Conservation (phyloP, 2,329 filamentous ascomycete genomes). For the Talaromyces pinophilus region DNA sequence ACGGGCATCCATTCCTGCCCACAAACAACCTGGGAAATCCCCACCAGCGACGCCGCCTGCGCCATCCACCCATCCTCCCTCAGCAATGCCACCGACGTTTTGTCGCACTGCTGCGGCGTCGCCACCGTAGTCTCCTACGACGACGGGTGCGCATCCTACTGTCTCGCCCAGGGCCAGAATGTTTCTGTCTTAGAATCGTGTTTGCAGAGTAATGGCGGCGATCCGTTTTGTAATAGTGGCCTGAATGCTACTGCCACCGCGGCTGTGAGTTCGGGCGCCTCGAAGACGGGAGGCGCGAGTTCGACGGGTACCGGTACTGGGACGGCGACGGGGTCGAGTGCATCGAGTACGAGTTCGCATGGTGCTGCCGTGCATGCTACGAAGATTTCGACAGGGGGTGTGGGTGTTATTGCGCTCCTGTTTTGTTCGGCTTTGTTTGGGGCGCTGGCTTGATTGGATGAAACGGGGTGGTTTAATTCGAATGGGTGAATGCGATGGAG, state of each 20-base stretch:
- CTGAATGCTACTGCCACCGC: constrained; percentile 45
- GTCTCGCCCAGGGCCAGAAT: constrained; percentile 47
- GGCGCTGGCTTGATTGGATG: constrained; percentile 29
- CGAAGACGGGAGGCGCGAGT: constrained; percentile 6
- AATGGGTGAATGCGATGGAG: too few relatives aligned
- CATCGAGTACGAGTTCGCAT: constrained; percentile 25
- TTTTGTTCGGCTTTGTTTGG: constrained; percentile 36
- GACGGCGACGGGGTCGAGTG: constrained; percentile 22
- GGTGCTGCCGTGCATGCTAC: constrained; percentile 28
- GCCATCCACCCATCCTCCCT: constrained; percentile 39
- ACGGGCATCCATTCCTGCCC: constrained; percentile 28
- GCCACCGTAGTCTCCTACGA: constrained; percentile 51
- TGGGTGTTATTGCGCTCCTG: constrained; percentile 36
- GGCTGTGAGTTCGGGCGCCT: neutral
- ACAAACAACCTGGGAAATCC: constrained; percentile 44
- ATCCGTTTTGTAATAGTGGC: constrained; percentile 48
- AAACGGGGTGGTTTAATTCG: too few relatives aligned
- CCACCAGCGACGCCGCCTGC: constrained; percentile 49
- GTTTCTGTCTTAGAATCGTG: constrained; percentile 43
- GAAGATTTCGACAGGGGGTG: constrained; percentile 33
- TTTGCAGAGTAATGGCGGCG: constrained; percentile 43
- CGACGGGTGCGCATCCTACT: constrained; percentile 55
- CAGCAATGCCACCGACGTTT: constrained; percentile 47
- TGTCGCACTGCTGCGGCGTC: constrained; percentile 50
- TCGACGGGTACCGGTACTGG: neutral